These are phyloP conservation scores for Xylaria flabelliformis DNA, from an alignment of 495 filamentous ascomycete species.

Conservation along the genomic window DNA sequence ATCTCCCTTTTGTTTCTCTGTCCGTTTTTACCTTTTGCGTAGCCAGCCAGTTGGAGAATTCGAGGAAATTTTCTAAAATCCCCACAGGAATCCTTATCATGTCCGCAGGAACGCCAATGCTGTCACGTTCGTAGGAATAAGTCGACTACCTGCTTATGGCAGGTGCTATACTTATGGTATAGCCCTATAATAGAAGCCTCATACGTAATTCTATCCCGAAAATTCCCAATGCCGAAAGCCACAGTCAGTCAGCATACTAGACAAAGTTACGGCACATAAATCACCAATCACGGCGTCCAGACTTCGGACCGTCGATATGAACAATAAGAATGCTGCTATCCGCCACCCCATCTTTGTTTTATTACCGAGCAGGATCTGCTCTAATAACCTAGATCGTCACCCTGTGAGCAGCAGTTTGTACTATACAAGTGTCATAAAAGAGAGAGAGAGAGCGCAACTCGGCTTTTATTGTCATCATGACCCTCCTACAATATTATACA, in stretches of 20 bases:
- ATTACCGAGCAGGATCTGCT: not conserved
- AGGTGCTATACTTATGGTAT: not conserved
- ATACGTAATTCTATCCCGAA: not conserved
- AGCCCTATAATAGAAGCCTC: not conserved
- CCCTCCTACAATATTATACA: not conserved
- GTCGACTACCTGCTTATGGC: not conserved
- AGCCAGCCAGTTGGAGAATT: not conserved
- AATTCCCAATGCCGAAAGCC: not conserved
- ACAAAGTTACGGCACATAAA: not conserved
- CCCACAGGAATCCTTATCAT: slow-evolving; percentile 2
- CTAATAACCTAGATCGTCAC: slow-evolving; percentile 3
- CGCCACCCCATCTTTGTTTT: not conserved
- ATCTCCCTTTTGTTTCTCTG: not conserved
- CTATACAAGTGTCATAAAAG: not conserved
- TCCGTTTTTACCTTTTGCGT: not conserved
- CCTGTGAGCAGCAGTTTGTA: not conserved
- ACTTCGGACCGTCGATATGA: not conserved
- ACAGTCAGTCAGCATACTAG: slow-evolving; percentile 10
- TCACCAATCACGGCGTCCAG: not conserved
- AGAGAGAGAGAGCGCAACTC: not conserved
- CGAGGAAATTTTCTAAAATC: not conserved
- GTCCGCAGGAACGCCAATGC: not conserved
- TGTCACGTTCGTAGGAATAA: not conserved
- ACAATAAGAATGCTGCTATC: not conserved
- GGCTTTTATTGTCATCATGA: not conserved